Base-by-base conservation (phyloP, 2,329 filamentous ascomycete species). In the Cladophialophora yegresii region DNA sequence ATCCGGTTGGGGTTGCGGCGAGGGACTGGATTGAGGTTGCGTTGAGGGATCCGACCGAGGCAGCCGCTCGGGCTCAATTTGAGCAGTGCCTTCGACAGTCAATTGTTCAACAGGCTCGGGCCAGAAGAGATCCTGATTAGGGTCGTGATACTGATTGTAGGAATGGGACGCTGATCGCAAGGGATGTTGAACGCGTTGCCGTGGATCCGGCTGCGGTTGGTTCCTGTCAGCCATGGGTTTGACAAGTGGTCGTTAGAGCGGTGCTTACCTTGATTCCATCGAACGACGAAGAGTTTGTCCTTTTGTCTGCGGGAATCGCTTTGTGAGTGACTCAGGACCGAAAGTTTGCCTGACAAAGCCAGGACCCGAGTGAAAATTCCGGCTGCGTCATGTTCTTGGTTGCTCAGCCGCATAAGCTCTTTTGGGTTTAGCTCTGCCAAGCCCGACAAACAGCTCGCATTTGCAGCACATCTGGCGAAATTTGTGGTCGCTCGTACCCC, bases 181-280 rank as follows among this genome's bases (percentile, higher is more conserved):
- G 8, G 16, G 26, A 12, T 28, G 28, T 20, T 16, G 54, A 28
- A 20, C 13, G 33, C 22, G 63, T 7, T 40, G 55, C 51, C 26
- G 33, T 22, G 50, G 43, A 16, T n/a, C 20, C 22, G 40, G 50
- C 33, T 61, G 56, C n/a, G 59, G 45, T 62, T 45, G 36, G 32
- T 43, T 32, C n/a, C 40, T 53, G 63, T 69, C 62, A 69, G 67
- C 62, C 67, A 69, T 69, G 40, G 45, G 49, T 53, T 12, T 2
- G 40, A 57, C 20, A 45, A 36, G 36, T 43, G 36, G 30, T 54
- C 7, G 26, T 26, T 12, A 50, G 28, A 58, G 30, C 5, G 43
- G 26, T 36, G 28, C 60, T 57, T 59, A 64, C 66, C 60, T 65
- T 26, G 43, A 23, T 40, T 13, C 36, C 47, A 68, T 61, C 45